These are phyloP conservation scores for Colletotrichum sojae DNA, from an alignment of 2,329 filamentous ascomycete species.

Conservation along the genomic window DNA sequence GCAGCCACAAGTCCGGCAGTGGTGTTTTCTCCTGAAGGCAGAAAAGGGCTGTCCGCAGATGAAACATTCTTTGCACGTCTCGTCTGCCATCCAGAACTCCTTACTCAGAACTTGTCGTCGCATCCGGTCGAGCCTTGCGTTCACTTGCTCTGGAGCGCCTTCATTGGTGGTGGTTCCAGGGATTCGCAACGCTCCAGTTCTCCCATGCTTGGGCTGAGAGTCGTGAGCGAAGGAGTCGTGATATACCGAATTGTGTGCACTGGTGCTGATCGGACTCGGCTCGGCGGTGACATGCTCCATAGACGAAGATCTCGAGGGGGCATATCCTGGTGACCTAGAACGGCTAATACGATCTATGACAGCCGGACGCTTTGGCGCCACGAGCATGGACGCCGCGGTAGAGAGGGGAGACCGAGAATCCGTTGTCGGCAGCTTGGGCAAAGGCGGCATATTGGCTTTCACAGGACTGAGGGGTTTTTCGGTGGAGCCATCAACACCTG, in stretches of 20 bases:
- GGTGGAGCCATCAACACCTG: slow-evolving; percentile 60
- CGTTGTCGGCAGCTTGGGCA: slow-evolving; percentile 52
- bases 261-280: slow-evolving; percentile 70
- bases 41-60: slow-evolving; percentile 91
- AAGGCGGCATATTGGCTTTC: slow-evolving; percentile 51
- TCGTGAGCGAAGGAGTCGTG: slow-evolving; percentile 70
- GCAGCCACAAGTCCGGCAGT: slow-evolving; percentile 96
- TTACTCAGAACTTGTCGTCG: slow-evolving; percentile 90
- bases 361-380: slow-evolving; percentile 60
- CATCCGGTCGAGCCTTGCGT: slow-evolving; percentile 77
- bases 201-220: slow-evolving; percentile 59
- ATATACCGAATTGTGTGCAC: slow-evolving; percentile 70
- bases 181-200: slow-evolving; percentile 64
- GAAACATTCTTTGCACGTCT: slow-evolving; percentile 98
- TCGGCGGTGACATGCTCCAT: slow-evolving; percentile 70
- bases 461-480: slow-evolving; percentile 61
- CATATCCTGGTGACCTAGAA: slow-evolving; percentile 58
- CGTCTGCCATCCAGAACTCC: slow-evolving; percentile 99
- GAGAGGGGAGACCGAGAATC: slow-evolving; percentile 50
- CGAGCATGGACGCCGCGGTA: slow-evolving; percentile 55
- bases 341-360: slow-evolving; percentile 70
- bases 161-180: slow-evolving; percentile 71
- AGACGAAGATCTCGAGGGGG: slow-evolving; percentile 71
- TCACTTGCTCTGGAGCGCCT: slow-evolving; percentile 71
- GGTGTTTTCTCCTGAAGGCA: slow-evolving; percentile 95